phyloP scores from a whole-genome alignment of 257 asterid genomes.

The Gardenia jasminoides region DNA sequence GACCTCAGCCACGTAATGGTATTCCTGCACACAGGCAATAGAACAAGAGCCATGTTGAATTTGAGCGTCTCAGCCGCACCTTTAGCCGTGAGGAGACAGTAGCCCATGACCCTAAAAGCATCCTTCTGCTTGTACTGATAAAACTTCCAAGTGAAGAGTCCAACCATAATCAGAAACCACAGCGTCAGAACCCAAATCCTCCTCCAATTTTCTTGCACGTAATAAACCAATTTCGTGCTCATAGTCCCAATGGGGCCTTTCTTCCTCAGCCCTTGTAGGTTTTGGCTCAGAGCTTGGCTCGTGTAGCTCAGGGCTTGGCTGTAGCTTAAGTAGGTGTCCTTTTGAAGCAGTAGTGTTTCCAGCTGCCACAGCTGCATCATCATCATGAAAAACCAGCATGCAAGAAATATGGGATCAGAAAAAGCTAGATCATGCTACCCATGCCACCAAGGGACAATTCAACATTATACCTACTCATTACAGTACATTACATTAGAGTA shows the following conservation, averaged over 20 bases:
- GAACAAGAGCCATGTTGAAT: constrained; percentile 84
- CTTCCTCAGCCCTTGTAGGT: constrained; percentile 73
- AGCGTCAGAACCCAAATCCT: constrained; percentile 73
- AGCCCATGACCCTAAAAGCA: constrained; percentile 82
- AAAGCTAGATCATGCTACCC: constrained; percentile 37
- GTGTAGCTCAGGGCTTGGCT: constrained; percentile 97
- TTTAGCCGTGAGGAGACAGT: constrained; percentile 87
- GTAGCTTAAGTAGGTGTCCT: constrained; percentile 92
- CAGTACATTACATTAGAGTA: constrained; percentile 23
- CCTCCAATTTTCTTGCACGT: constrained; percentile 76
- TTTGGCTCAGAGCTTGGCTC: constrained; percentile 97
- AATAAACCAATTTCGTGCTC: constrained; percentile 49
- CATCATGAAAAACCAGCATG: constrained; percentile 31
- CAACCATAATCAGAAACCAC: constrained; percentile 75
- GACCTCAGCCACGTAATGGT: constrained; percentile 92
- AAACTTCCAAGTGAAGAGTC: constrained; percentile 88
- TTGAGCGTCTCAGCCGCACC: constrained; percentile 96
- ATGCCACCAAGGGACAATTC: neutral
- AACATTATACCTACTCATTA: constrained; percentile 10
- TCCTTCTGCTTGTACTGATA: constrained; percentile 59
- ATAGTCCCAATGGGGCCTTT: constrained; percentile 53
- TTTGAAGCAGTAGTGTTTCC: constrained; percentile 91
- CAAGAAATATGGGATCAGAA: constrained; percentile 27
- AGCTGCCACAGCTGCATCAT: constrained; percentile 96
- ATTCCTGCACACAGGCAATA: constrained; percentile 96